Evolutionary conservation across 495 filamentous ascomycete species (phyloP), one percentile per base, ranked within the genome.

Genomic region (Melanomma pulvis-pyrius): DNA sequence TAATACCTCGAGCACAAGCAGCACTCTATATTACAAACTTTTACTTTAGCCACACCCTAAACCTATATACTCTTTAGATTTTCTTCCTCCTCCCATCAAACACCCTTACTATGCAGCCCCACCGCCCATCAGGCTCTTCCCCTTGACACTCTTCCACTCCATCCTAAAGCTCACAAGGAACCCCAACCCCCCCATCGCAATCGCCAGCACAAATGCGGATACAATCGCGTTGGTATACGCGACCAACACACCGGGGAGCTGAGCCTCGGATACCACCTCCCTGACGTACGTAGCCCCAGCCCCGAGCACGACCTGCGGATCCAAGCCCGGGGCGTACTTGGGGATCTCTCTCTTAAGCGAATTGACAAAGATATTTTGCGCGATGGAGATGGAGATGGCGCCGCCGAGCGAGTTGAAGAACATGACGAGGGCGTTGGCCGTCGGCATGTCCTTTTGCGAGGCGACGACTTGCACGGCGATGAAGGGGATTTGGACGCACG

Each of bases 141-240:
- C 75, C 65, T 78, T 78, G 15, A 78, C 75, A 49, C 73, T 76
- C 73, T 67, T 74, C 75, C 72, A 74, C 61, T 78, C 75, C 62
- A 78, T 69, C 0, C 56, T 39, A 22, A 73, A 69, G 44, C 67
- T 67, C 1, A 67, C 50, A 15, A 75, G 29, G 49, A 78, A 71
- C 9, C 72, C 73, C 6, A 76, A 21, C 15, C 46, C 67, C 7
- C 57, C 66, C 11, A 62, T 63, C 21, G 65, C 73, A 53, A 75
- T 75, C 0, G 73, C 53, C 29, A 77, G 21, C 12, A 73, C 32
- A 59, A 76, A 77, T 13, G 74, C 75, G n/a, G 32, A 48, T 8
- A 46, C 65, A 25, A 78, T 59, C 1, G 74, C 75, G 6, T 61
- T 63, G 15, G 70, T 69, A 63, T 77, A 78, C 29, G 75, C 75